Conservation (phyloP, 2,329 filamentous ascomycete species). For the Thielaviopsis populi region DNA sequence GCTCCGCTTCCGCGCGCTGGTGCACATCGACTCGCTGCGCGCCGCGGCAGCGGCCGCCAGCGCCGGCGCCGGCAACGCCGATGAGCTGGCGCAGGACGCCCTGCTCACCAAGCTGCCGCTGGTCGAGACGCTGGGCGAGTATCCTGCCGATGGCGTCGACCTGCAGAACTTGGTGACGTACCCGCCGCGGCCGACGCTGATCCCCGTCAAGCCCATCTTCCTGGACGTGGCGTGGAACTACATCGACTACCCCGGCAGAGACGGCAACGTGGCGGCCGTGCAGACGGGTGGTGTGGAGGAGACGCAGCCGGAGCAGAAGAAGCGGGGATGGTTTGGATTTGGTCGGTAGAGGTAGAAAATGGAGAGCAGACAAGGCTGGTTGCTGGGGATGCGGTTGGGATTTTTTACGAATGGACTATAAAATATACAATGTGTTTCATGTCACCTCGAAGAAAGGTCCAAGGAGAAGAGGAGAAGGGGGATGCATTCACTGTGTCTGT, state of each 20-base stretch:
- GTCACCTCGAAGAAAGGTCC: too few relatives aligned
- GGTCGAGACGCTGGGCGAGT: slow-evolving; percentile 60
- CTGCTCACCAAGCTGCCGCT: slow-evolving; percentile 35
- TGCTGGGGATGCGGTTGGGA: too few relatives aligned
- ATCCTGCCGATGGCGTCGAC: slow-evolving; percentile 51
- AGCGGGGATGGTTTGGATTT: slow-evolving; percentile 69
- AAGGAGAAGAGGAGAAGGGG: too few relatives aligned
- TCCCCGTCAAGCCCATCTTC: slow-evolving; percentile 91
- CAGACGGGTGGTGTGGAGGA: slow-evolving; percentile 24
- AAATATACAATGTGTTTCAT: neutral
- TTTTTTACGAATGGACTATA: neutral
- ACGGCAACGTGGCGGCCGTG: slow-evolving; percentile 17
- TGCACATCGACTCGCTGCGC: slow-evolving; percentile 58
- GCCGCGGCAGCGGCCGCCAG: slow-evolving; percentile 33
- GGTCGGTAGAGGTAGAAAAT: slow-evolving; percentile 32
- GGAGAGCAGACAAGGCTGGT: neutral
- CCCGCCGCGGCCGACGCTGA: slow-evolving; percentile 60
- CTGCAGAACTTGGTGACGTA: slow-evolving; percentile 71
- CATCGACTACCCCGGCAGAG: slow-evolving; percentile 69
- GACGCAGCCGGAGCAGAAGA: slow-evolving; percentile 34
- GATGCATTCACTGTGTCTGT: too few relatives aligned
- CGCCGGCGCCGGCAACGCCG: slow-evolving; percentile 17
- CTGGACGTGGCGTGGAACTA: slow-evolving; percentile 97
- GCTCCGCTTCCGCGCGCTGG: slow-evolving; percentile 69
- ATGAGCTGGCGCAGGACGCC: neutral